phyloP scores from a whole-genome alignment of 2,329 filamentous ascomycete genomes.

The Colletotrichum sp. region DNA sequence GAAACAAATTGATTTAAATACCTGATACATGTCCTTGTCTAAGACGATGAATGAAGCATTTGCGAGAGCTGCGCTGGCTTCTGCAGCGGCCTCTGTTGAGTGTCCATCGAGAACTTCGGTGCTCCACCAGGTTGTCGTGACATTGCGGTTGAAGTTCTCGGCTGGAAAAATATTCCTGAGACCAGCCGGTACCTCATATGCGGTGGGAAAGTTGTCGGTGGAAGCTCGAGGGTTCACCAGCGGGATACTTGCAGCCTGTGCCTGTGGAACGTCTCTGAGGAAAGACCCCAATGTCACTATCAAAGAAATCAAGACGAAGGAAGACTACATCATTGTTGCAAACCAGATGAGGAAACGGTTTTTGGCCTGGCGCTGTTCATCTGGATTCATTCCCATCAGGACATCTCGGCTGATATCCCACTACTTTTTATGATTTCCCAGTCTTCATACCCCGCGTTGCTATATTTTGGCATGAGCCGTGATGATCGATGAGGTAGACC shows the following conservation, averaged over 20 bases:
- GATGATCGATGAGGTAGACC: neutral
- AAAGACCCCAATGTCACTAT: neutral
- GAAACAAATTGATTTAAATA: neutral
- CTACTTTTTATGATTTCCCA: neutral
- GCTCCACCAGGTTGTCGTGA: conserved; percentile 20
- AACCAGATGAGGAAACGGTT: neutral
- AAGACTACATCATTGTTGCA: neutral
- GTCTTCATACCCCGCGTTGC: neutral
- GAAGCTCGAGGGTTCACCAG: neutral
- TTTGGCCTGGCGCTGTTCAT: neutral
- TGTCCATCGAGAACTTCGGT: conserved; percentile 8
- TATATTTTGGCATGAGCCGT: neutral
- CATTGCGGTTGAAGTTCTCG: conserved; percentile 20
- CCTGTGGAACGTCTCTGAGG: neutral
- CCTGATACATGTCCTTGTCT: neutral
- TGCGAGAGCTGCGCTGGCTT: neutral
- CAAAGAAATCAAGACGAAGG: neutral
- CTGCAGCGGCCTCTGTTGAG: neutral
- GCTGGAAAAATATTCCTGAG: conserved; percentile 16
- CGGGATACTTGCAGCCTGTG: neutral
- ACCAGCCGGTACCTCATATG: neutral
- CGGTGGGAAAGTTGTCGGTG: neutral
- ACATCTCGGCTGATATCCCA: neutral
- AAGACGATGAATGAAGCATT: neutral
- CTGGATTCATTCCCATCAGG: neutral